A percentile compares a stretch with the other conserved stretches of the same genome.
Evolutionary conservation across 2,329 filamentous ascomycete species (phyloP).

Genomic region (Claviceps maximensis): DNA sequence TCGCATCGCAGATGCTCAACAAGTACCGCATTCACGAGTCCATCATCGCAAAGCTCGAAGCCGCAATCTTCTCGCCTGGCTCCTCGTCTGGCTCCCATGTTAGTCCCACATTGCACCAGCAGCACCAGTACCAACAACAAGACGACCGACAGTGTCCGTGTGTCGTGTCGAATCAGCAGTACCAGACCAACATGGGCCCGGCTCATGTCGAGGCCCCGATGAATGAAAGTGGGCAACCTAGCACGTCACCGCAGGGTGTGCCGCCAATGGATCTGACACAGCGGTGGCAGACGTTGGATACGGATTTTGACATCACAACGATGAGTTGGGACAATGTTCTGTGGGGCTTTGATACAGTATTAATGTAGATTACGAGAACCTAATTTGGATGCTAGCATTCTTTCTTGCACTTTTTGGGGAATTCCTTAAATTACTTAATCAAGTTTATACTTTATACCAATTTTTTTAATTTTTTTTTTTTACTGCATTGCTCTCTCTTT

Average conservation of each 20-base stretch:
- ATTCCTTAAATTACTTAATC: background rate
- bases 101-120: no score
- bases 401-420: background rate
- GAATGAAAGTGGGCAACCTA: background rate
- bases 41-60: background rate
- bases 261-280: background rate
- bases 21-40: slow-evolving; percentile 1
- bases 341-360: slow-evolving; percentile 4
- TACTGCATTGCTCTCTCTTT: no score
- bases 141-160: background rate
- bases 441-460: no score
- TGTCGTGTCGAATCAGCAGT: background rate
- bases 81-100: background rate
- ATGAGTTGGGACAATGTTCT: slow-evolving; percentile 7
- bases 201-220: background rate
- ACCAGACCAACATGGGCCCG: background rate
- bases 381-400: no score
- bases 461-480: no score
- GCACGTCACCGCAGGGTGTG: background rate
- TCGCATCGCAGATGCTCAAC: slow-evolving; percentile 2
- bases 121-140: background rate
- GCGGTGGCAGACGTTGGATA: slow-evolving; percentile 4
- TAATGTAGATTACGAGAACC: background rate
- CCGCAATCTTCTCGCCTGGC: background rate
- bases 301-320: slow-evolving; percentile 4